Percentiles rank a stretch among this genome's conserved stretches.
phyloP scores from a whole-genome alignment of 208 protist species.

The Acanthamoeba royreba region DNA sequence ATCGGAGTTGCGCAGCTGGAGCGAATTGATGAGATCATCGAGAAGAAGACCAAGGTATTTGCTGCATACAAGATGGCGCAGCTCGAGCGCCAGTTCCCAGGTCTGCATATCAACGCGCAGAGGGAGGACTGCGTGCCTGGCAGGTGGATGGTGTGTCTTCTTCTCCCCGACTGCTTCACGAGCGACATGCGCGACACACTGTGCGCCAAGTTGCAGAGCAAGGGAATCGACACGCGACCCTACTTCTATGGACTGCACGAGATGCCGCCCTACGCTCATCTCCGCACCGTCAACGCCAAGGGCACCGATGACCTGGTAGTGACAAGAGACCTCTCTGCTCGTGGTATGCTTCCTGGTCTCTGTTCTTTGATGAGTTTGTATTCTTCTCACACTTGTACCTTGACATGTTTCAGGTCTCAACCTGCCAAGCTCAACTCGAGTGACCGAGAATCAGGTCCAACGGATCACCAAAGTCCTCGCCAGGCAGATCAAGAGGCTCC shows the following conservation, averaged over 20 bases:
- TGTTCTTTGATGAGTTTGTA: too few relatives aligned
- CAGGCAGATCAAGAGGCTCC: background rate
- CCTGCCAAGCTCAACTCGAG: background rate
- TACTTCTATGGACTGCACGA: background rate
- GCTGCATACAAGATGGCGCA: background rate
- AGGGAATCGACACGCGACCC: background rate
- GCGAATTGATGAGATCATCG: background rate
- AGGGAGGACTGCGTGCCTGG: background rate
- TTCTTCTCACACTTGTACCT: background rate
- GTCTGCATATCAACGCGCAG: background rate
- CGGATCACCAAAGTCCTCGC: background rate
- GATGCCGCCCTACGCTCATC: background rate
- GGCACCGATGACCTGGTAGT: background rate
- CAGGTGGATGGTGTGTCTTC: background rate
- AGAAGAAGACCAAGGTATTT: background rate
- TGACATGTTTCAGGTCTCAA: background rate
- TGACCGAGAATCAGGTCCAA: background rate
- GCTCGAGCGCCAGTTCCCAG: background rate
- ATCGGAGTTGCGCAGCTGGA: background rate
- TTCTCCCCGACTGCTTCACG: background rate
- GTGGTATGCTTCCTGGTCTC: too few relatives aligned
- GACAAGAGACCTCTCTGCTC: background rate
- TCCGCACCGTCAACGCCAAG: background rate
- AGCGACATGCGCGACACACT: background rate
- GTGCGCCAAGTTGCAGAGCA: background rate